A percentile compares a stretch with the other conserved stretches of the same genome.
Conservation (phyloP, 163 green algal species). For the Scenedesmus sp. region DNA sequence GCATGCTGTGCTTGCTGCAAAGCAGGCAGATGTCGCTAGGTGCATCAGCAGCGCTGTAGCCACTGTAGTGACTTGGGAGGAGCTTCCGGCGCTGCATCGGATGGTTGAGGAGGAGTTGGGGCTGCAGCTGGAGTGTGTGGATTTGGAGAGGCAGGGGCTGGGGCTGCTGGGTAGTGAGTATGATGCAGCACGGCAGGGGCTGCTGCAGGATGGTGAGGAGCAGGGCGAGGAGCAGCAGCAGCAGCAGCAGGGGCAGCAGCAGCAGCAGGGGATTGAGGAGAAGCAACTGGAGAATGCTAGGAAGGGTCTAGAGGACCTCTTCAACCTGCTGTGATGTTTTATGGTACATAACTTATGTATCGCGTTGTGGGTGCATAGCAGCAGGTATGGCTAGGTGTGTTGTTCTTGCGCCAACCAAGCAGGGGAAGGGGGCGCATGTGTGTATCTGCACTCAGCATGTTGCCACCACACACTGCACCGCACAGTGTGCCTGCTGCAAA, state of each 20-base stretch:
- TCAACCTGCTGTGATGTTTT: constrained; percentile 62
- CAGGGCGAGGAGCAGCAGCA: neutral
- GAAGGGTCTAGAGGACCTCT: constrained; percentile 70
- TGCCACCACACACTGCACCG: neutral
- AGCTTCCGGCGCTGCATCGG: constrained; percentile 61
- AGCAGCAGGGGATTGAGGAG: neutral
- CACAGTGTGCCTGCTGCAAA: neutral
- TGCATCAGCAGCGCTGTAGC: constrained; percentile 71
- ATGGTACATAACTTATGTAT: too few relatives aligned
- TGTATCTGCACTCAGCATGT: too few relatives aligned
- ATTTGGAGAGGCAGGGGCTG: constrained; percentile 54
- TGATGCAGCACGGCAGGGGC: constrained; percentile 4
- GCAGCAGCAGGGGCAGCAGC: neutral
- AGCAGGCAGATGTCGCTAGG: constrained; percentile 81
- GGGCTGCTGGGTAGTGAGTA: constrained; percentile 53
- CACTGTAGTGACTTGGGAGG: constrained; percentile 71
- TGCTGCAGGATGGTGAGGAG: constrained; percentile 19
- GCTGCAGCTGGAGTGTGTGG: constrained; percentile 64
- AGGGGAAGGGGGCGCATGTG: neutral
- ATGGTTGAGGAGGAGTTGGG: constrained; percentile 66
- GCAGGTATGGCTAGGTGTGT: neutral
- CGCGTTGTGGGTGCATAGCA: neutral
- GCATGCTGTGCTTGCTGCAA: too few relatives aligned
- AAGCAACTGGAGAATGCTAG: constrained; percentile 58
- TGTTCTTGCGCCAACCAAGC: neutral